Conservation (phyloP, 2,329 filamentous ascomycete genomes). For the Leptographium galeiforme region DNA sequence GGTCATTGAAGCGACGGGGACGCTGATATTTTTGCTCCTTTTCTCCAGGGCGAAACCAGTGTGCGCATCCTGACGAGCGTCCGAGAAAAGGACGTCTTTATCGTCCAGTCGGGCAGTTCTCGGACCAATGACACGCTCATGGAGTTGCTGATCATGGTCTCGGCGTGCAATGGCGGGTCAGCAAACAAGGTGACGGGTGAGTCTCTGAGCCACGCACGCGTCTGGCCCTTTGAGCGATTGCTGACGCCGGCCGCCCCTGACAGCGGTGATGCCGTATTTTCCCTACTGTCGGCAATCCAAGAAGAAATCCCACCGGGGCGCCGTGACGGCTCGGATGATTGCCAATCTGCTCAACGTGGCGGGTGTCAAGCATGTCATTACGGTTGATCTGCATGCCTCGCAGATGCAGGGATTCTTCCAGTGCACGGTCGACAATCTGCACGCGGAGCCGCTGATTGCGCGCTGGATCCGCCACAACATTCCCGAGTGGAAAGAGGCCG, state of each 20-base stretch:
- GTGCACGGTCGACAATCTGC: constrained; percentile 92
- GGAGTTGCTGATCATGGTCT: constrained; percentile 98
- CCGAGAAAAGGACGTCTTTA: constrained; percentile 96
- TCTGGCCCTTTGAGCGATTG: neutral
- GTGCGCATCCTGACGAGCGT: constrained; percentile 62
- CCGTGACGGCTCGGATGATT: constrained; percentile 93
- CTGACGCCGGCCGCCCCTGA: neutral
- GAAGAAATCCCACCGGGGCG: constrained; percentile 93
- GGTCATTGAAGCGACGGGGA: neutral
- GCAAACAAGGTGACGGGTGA: constrained; percentile 90
- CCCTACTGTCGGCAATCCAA: constrained; percentile 99
- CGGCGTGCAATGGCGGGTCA: constrained; percentile 93
- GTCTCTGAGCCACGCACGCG: neutral
- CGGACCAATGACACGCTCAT: constrained; percentile 98
- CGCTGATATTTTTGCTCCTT: constrained; percentile 9
- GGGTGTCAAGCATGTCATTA: constrained; percentile 94
- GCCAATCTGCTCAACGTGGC: constrained; percentile 89
- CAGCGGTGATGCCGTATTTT: constrained; percentile 85
- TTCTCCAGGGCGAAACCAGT: constrained; percentile 49
- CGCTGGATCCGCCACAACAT: constrained; percentile 92
- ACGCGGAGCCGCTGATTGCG: constrained; percentile 88
- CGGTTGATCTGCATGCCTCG: constrained; percentile 89
- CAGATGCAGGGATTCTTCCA: constrained; percentile 99
- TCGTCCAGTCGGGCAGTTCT: constrained; percentile 90
- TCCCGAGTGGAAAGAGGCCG: constrained; percentile 73